phyloP scores from a whole-genome alignment of 805 yeast species.

The Candida verbasci region DNA sequence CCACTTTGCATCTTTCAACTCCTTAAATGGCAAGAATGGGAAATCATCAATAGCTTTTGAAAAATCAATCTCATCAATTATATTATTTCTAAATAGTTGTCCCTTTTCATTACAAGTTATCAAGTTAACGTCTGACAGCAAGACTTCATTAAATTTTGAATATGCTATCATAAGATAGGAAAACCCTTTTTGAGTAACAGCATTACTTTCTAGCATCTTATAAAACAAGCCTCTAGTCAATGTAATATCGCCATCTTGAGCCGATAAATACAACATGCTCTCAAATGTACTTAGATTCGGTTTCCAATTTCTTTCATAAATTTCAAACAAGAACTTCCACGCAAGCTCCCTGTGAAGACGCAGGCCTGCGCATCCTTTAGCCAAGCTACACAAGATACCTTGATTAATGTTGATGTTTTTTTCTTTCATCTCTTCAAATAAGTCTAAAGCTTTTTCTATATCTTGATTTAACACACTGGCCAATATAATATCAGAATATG shows the following conservation, averaged over 20 bases:
- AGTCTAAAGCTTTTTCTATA: conserved; percentile 70
- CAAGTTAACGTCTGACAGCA: conserved; percentile 14
- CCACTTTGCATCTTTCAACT: conserved; percentile 35
- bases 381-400: conserved; percentile 47
- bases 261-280: conserved; percentile 71
- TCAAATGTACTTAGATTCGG: conserved; percentile 52
- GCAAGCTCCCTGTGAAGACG: conserved; percentile 51
- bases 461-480: conserved; percentile 59
- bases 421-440: conserved; percentile 63
- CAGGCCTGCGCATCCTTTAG: conserved; percentile 59
- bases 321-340: conserved; percentile 74
- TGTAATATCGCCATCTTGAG: conserved; percentile 72
- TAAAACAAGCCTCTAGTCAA: conserved; percentile 65
- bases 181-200: conserved; percentile 37
- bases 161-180: conserved; percentile 48
- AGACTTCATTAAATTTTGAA: conserved; percentile 26
- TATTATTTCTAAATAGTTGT: conserved; percentile 40
- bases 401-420: conserved; percentile 26
- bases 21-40: conserved; percentile 67
- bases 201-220: conserved; percentile 34
- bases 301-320: conserved; percentile 43
- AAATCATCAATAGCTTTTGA: conserved; percentile 22
- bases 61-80: conserved; percentile 28
- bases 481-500: conserved; percentile 70
- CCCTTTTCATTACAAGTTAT: conserved; percentile 44